Conservation (phyloP, 2,329 filamentous ascomycete genomes). For the Fusarium floridanum region DNA sequence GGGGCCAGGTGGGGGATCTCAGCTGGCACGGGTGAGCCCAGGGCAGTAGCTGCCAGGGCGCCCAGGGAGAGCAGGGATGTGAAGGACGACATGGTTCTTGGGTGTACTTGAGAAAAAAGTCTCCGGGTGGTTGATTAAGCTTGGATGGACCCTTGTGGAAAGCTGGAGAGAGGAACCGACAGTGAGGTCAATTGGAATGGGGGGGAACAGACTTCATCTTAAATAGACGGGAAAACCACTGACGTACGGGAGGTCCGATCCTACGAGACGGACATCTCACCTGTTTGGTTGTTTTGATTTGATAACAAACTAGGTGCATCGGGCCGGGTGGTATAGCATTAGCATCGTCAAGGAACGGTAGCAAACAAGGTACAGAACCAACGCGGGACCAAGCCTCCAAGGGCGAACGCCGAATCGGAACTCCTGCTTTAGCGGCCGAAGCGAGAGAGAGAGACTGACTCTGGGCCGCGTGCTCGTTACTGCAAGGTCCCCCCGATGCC, state of each 20-base stretch:
- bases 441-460: not conserved
- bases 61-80: constrained; percentile 21
- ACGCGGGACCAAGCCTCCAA: not conserved
- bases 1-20: constrained; percentile 12
- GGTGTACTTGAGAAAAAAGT: not conserved
- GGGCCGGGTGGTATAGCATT: not conserved
- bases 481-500: not conserved
- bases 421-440: not conserved
- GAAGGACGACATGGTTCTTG: constrained; percentile 23
- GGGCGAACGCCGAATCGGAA: constrained; percentile 5
- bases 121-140: not conserved
- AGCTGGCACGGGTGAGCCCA: constrained; percentile 29
- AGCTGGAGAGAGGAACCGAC: not conserved
- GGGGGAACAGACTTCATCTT: not conserved
- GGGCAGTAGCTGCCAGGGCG: constrained; percentile 19
- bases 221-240: constrained; percentile 14
- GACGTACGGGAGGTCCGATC: not conserved
- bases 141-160: not conserved
- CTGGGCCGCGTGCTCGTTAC: not conserved
- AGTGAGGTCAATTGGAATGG: not conserved
- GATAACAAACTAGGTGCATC: constrained; percentile 17
- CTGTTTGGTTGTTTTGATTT: constrained; percentile 33
- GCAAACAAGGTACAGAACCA: not conserved
- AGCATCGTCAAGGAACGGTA: constrained; percentile 3
- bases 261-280: constrained; percentile 17